Percentiles rank a stretch among this genome's conserved stretches.
Evolutionary conservation across 371 early-diverging fungal genomes (phyloP).

Genomic region (Mycotypha africana): DNA sequence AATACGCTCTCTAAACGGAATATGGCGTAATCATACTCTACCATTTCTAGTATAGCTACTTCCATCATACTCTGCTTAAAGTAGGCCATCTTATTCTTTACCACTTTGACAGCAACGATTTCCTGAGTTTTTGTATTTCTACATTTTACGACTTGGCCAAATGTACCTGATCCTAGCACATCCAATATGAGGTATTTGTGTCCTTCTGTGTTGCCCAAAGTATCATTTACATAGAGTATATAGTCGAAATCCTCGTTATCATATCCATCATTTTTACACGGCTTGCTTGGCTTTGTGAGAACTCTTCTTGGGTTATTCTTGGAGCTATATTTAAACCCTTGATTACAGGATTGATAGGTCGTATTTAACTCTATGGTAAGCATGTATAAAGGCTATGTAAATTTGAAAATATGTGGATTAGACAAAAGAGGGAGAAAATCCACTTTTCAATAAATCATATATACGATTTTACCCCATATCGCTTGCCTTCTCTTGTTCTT

Average conservation of each 20-base stretch:
- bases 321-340: conserved; percentile 71
- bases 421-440: neutral
- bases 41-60: conserved; percentile 84
- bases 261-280: conserved; percentile 85
- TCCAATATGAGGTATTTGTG: conserved; percentile 88
- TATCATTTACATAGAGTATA: conserved; percentile 93
- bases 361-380: conserved; percentile 21
- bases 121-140: conserved; percentile 80
- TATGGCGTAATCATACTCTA: too few relatives aligned
- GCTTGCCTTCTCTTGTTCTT: conserved; percentile 17
- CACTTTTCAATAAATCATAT: neutral
- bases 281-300: conserved; percentile 89
- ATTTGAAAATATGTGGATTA: neutral
- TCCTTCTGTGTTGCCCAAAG: conserved; percentile 71
- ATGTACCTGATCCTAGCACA: conserved; percentile 96
- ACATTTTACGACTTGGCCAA: conserved; percentile 98
- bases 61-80: conserved; percentile 96
- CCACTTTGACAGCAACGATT: conserved; percentile 93
- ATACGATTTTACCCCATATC: conserved; percentile 15
- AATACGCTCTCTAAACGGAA: too few relatives aligned
- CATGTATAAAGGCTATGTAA: conserved; percentile 18
- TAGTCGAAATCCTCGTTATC: conserved; percentile 96
- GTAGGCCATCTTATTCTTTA: conserved; percentile 95
- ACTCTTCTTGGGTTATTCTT: conserved; percentile 88
- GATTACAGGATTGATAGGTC: conserved; percentile 43